Percentiles rank a stretch among this genome's conserved stretches.
These are phyloP conservation scores for Trebouxiophyceae sp. DNA, from an alignment of 163 green algal species.

Conservation along the genomic window DNA sequence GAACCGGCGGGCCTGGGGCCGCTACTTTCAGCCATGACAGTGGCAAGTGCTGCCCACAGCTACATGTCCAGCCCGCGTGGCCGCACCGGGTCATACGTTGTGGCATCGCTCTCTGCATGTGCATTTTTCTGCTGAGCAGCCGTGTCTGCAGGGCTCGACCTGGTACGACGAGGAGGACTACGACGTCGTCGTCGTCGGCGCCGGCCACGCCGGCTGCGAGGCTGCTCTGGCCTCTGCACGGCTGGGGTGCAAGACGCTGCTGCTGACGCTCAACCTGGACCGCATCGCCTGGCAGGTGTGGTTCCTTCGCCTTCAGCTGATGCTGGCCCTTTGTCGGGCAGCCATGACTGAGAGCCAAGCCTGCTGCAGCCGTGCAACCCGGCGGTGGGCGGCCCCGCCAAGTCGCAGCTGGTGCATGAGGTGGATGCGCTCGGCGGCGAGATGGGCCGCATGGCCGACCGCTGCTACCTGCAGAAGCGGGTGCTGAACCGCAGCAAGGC, in stretches of 20 bases:
- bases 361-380: constrained; percentile 98
- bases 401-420: constrained; percentile 97
- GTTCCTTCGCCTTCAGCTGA: no score
- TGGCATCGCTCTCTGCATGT: no score
- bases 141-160: not conserved
- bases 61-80: no score
- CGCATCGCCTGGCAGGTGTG: constrained; percentile 83
- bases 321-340: no score
- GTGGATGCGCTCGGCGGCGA: constrained; percentile 90
- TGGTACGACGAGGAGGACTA: constrained; percentile 65
- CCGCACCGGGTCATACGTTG: no score
- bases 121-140: no score
- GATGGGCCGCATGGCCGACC: constrained; percentile 93
- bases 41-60: no score
- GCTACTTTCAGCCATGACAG: no score
- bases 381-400: constrained; percentile 90
- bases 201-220: constrained; percentile 92
- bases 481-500: constrained; percentile 88
- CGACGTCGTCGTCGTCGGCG: constrained; percentile 97
- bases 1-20: no score
- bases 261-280: constrained; percentile 94
- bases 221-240: constrained; percentile 85
- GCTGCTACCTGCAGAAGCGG: constrained; percentile 88
- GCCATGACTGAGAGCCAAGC: no score
- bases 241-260: constrained; percentile 77